These are phyloP conservation scores for Fusarium citri DNA, from an alignment of 2,329 filamentous ascomycete genomes.

Conservation along the genomic window DNA sequence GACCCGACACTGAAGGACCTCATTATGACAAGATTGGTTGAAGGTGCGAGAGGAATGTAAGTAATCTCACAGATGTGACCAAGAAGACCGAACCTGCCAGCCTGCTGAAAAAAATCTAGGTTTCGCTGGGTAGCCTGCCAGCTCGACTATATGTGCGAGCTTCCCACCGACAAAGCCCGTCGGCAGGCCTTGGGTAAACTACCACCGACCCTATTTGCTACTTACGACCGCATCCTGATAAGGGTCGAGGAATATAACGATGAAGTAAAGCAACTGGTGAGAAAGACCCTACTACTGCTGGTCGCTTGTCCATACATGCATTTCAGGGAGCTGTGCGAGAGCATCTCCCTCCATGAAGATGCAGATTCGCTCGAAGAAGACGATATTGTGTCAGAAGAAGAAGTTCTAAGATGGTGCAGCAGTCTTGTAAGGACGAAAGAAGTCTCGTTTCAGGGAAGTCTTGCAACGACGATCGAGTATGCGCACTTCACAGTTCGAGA, in stretches of 20 bases:
- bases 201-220: background rate
- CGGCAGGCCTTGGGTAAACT: conserved; percentile 20
- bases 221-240: conserved; percentile 24
- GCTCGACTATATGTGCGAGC: conserved; percentile 32
- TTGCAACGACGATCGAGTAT: conserved; percentile 2
- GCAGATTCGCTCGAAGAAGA: background rate
- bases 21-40: conserved; percentile 7
- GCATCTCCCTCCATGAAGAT: background rate
- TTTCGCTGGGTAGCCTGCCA: conserved; percentile 41
- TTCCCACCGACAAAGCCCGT: conserved; percentile 9
- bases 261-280: background rate
- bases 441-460: rapidly evolving
- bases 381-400: conserved; percentile 9
- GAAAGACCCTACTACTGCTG: conserved; percentile 20
- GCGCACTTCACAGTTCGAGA: conserved; percentile 35
- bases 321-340: conserved; percentile 1
- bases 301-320: rapidly evolving
- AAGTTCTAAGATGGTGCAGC: conserved; percentile 12
- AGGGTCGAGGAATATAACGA: background rate
- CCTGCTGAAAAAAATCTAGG: background rate
- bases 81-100: rapidly evolving
- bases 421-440: conserved; percentile 13
- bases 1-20: conserved; percentile 12
- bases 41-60: conserved; percentile 27
- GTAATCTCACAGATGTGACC: rapidly evolving